Percentiles rank a stretch among this genome's conserved stretches.
Conservation (phyloP, 2,329 filamentous ascomycete species). For the Claviceps monticola region DNA sequence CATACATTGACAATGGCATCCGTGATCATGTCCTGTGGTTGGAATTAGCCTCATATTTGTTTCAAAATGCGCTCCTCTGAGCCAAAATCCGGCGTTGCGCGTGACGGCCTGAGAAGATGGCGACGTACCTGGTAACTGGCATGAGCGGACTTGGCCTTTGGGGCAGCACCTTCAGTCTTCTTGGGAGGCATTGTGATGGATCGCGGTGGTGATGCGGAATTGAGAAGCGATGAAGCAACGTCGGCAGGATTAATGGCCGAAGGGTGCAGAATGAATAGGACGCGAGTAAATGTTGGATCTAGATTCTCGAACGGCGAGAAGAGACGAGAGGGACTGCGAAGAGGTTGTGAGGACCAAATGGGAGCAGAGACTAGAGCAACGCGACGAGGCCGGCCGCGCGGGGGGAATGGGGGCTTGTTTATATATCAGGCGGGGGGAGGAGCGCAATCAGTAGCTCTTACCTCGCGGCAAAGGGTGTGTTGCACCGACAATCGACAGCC, state of each 20-base stretch:
- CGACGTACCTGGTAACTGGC: slow-evolving; percentile 45
- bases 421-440: slow-evolving; percentile 45
- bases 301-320: slow-evolving; percentile 9
- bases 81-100: no score
- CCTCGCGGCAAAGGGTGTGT: slow-evolving; percentile 3
- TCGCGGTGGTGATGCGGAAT: slow-evolving; percentile 10
- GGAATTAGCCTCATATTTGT: slow-evolving; percentile 11
- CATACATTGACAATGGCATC: slow-evolving; percentile 47
- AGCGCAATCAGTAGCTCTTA: slow-evolving; percentile 37
- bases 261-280: slow-evolving; percentile 6
- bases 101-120: neutral
- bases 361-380: slow-evolving; percentile 19
- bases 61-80: no score
- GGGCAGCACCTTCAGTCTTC: slow-evolving; percentile 31
- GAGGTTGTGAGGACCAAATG: slow-evolving; percentile 7
- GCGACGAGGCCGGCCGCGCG: slow-evolving; percentile 36
- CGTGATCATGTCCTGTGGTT: slow-evolving; percentile 44
- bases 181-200: slow-evolving; percentile 43
- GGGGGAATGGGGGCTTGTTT: slow-evolving; percentile 40
- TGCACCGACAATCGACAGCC: neutral
- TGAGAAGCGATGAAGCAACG: slow-evolving; percentile 5
- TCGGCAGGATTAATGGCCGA: neutral
- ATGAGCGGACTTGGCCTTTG: slow-evolving; percentile 39
- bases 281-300: slow-evolving; percentile 10
- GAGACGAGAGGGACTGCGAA: slow-evolving; percentile 13